Conservation (phyloP, 768 basidiomycete species). For the Porphyrellus cyaneotinctus region DNA sequence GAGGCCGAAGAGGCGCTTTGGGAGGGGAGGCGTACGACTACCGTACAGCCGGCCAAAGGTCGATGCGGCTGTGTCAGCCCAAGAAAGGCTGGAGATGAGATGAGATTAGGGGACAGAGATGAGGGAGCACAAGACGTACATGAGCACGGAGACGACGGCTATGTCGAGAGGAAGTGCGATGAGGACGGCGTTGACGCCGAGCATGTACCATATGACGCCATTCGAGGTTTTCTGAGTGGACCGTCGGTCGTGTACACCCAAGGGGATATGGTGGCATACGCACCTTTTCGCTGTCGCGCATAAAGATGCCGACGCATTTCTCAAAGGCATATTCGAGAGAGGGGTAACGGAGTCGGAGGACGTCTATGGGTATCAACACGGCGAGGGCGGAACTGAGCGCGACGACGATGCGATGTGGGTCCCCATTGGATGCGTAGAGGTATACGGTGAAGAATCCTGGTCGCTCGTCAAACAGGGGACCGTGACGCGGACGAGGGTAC, state of each 20-base stretch:
- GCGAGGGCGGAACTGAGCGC: conserved; percentile 64
- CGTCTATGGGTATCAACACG: conserved; percentile 68
- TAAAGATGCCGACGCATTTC: conserved; percentile 68
- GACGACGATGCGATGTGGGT: conserved; percentile 50
- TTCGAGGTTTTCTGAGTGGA: conserved; percentile 54
- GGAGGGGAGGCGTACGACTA: conserved; percentile 58
- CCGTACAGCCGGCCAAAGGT: conserved; percentile 88
- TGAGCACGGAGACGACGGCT: conserved; percentile 84
- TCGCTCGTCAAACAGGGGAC: not conserved
- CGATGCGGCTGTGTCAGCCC: conserved; percentile 94
- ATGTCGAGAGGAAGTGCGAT: conserved; percentile 78
- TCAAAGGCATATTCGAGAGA: conserved; percentile 71
- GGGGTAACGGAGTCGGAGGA: conserved; percentile 64
- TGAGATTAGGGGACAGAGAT: not conserved
- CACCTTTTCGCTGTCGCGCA: conserved; percentile 87
- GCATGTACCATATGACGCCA: conserved; percentile 85
- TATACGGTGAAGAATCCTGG: conserved; percentile 62
- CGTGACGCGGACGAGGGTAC: conserved; percentile 24
- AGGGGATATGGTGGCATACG: not conserved
- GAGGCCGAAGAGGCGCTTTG: conserved; percentile 40
- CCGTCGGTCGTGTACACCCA: too few species aligned
- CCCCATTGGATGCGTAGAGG: conserved; percentile 48
- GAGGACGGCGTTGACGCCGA: conserved; percentile 79
- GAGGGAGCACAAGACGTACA: conserved; percentile 56
- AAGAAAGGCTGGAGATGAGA: conserved; percentile 63